Base-by-base conservation (phyloP, 1,284 basidiomycete genomes). In the Ceratobasidium sp. region DNA sequence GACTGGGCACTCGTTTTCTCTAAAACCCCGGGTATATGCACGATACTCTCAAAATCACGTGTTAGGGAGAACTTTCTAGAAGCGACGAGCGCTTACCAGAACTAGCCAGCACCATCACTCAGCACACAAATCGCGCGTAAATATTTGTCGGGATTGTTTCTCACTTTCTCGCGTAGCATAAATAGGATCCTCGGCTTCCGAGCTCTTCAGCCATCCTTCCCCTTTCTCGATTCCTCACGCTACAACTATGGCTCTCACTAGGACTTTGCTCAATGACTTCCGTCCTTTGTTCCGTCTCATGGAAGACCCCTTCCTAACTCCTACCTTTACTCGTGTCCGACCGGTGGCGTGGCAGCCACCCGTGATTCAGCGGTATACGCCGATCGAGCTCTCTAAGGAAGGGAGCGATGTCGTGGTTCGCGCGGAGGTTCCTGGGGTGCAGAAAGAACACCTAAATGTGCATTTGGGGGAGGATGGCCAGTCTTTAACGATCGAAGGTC, bases 401-500 rank as follows among this genome's bases (percentile, higher is more conserved):
- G 88, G 86, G 1, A 85, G 89, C 80, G 85, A 86, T 56, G 93
- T 91, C 78, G 78, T 93, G 62, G 83, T 94, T 57, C 90, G 93
- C 79, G 92, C 92, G 0, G 93, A 94, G 80, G 80, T 94, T 53
- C 93, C 92, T 8, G 92, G 92, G 0, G 89, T 93, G 27, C 90
- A 89, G 82, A 93, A 91, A 84, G 92, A 93, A 79, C 89, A 93
- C 78, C 80, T 94, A 11, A 87, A 91, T 75, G 86, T 94, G 64
- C 86, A 88, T n/a, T 85, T 93, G 75, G 90, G 90, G 8, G 89
- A 93, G 75, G 87, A 86, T 36, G 92, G 91, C 1, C 86, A 88
- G 75, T 91, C 88, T 77, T 54, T 27, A 24, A 54, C 53, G 22
- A 27, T 6, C 60, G 41, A 27, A 27, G 57, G 24, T 17, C 45